phyloP scores from a whole-genome alignment of 78 protist genomes.

The Polysphondylium violaceum region DNA sequence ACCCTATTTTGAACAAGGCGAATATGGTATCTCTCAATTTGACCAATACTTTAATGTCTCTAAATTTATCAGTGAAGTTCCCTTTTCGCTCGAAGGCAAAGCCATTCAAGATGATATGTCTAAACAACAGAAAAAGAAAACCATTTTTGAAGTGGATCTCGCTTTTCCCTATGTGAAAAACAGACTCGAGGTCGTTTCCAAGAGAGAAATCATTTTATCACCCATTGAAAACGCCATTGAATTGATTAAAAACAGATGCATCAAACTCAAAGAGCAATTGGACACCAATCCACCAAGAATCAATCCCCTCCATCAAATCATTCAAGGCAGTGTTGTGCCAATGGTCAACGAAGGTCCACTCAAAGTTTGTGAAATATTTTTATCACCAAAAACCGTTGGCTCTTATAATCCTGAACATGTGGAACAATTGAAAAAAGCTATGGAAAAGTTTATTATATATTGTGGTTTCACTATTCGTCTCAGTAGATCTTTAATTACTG shows the following conservation, averaged over 20 bases:
- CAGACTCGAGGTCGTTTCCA: conserved; percentile 44
- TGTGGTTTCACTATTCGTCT: conserved; percentile 44
- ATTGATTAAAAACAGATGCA: conserved; percentile 44
- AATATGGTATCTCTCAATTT: conserved; percentile 12
- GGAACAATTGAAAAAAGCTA: conserved; percentile 53
- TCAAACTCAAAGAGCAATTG: conserved; percentile 63
- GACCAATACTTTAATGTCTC: conserved; percentile 64
- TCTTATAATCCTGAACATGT: conserved; percentile 42
- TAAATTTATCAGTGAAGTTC: conserved; percentile 50
- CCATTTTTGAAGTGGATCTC: conserved; percentile 45
- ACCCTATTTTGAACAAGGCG: conserved; percentile 14
- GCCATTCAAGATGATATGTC: conserved; percentile 72
- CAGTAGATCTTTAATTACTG: conserved; percentile 17
- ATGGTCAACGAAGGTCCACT: conserved; percentile 77
- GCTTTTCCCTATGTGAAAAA: conserved; percentile 73
- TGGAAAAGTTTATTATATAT: conserved; percentile 57
- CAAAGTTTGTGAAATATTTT: conserved; percentile 66
- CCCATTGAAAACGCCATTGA: conserved; percentile 79
- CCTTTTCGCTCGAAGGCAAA: conserved; percentile 56
- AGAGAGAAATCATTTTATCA: conserved; percentile 71
- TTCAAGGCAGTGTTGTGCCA: conserved; percentile 74
- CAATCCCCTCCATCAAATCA: conserved; percentile 55
- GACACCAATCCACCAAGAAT: conserved; percentile 64
- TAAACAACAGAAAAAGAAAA: conserved; percentile 69
- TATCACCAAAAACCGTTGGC: conserved; percentile 1